These are phyloP conservation scores for Saccharum officinarum DNA, from an alignment of 176 grass and related monocot species.

Conservation along the genomic window DNA sequence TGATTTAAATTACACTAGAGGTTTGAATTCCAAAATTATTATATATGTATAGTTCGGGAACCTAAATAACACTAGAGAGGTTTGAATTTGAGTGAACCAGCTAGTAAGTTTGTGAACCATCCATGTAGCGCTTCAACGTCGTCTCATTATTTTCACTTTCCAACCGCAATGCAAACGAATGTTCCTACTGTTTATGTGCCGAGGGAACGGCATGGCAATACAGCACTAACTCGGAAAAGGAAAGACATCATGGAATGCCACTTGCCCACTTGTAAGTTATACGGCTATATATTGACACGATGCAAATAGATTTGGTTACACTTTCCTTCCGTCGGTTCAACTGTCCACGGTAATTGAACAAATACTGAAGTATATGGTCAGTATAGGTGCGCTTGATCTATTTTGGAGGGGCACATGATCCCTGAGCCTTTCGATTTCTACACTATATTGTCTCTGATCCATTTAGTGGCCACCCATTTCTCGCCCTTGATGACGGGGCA, in stretches of 20 bases:
- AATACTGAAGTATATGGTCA: constrained; percentile 36
- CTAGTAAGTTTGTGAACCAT: not conserved
- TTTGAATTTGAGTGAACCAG: not conserved
- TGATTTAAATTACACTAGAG: no score
- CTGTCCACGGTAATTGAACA: constrained; percentile 28
- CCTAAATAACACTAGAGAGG: no score
- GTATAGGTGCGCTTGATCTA: constrained; percentile 48
- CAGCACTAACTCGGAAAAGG: not conserved
- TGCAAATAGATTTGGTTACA: not conserved
- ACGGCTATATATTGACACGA: not conserved
- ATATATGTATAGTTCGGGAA: no score
- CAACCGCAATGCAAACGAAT: not conserved
- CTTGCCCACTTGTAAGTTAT: not conserved
- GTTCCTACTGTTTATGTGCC: not conserved
- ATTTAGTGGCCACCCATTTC: constrained; percentile 98
- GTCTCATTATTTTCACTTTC: not conserved
- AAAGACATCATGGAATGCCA: not conserved
- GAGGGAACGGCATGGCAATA: not conserved
- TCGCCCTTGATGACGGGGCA: constrained; percentile 87
- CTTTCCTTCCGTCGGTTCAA: constrained; percentile 10
- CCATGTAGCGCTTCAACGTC: not conserved
- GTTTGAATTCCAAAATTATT: no score
- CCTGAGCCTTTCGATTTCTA: constrained; percentile 26
- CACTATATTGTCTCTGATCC: constrained; percentile 66
- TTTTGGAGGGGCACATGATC: not conserved